Conservation (phyloP, 305 asterid species). For the Stenogyne calaminthoides region DNA sequence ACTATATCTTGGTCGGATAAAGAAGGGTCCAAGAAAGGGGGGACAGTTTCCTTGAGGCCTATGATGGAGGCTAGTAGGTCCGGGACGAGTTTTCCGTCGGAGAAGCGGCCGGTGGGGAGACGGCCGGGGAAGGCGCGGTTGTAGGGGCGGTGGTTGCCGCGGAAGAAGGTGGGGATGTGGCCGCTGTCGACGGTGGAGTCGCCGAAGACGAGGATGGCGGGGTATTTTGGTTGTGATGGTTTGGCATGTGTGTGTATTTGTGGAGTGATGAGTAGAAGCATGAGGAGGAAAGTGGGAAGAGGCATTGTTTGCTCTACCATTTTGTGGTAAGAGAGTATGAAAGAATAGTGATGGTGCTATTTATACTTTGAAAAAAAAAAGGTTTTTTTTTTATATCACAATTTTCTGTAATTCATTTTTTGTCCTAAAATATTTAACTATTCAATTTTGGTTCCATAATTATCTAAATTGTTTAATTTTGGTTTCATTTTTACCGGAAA, state of each 20-base stretch:
- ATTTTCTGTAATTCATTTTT: no score
- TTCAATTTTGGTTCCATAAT: no score
- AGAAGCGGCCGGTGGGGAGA: conserved; percentile 66
- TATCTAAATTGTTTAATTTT: no score
- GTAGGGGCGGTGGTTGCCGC: conserved; percentile 64
- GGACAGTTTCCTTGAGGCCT: conserved; percentile 61
- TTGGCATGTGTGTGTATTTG: conserved; percentile 1
- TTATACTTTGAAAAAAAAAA: no score
- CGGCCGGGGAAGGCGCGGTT: conserved; percentile 52
- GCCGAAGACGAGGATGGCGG: conserved; percentile 67
- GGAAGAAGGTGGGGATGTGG: conserved; percentile 50
- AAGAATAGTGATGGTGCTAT: no score
- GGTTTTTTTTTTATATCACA: no score
- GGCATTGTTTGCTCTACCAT: conserved; percentile 23
- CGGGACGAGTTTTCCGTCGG: conserved; percentile 70
- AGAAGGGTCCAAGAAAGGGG: conserved; percentile 61
- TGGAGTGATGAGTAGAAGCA: conserved; percentile 29
- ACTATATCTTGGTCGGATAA: conserved; percentile 50
- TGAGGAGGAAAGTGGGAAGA: not conserved
- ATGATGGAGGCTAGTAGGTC: conserved; percentile 62
- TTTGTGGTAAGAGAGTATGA: no score
- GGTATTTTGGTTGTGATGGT: conserved; percentile 31
- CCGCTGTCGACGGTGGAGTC: conserved; percentile 74
- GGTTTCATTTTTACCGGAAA: no score
- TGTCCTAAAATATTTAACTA: no score